Conservation (phyloP, 1,139 yeast genomes). For the Debaryomyces subglobosus region DNA sequence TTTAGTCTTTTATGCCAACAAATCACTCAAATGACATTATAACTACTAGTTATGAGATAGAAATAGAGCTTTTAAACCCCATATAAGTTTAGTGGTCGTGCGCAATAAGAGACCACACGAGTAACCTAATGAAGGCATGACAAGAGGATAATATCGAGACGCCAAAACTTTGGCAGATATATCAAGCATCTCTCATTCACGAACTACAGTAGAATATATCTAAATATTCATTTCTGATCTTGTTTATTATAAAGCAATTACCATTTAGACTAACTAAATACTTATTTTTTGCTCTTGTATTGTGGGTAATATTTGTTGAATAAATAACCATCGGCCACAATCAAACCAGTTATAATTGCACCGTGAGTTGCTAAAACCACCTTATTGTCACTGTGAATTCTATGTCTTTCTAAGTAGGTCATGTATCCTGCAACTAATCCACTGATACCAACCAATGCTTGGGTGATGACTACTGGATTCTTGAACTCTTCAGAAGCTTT, state of each 20-base stretch:
- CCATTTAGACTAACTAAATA: not conserved
- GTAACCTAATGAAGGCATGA: too few species aligned
- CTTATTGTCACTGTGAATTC: slow-evolving; percentile 50
- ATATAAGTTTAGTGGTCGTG: too few species aligned
- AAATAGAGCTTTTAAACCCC: too few species aligned
- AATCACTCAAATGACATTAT: too few species aligned
- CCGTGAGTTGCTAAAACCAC: slow-evolving; percentile 55
- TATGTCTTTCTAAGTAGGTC: slow-evolving; percentile 57
- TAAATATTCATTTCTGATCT: not conserved
- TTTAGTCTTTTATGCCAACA: too few species aligned
- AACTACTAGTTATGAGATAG: too few species aligned
- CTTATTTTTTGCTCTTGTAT: slow-evolving; percentile 40
- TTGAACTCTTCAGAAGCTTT: slow-evolving; percentile 45
- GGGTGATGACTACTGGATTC: slow-evolving; percentile 65
- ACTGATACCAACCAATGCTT: slow-evolving; percentile 53
- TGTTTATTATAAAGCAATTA: slow-evolving; percentile 1
- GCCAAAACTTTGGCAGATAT: not conserved
- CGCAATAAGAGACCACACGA: too few species aligned
- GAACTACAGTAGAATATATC: not conserved
- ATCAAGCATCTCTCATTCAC: not conserved
- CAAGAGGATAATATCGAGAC: not conserved
- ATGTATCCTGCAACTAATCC: slow-evolving; percentile 52
- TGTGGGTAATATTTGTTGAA: slow-evolving; percentile 56
- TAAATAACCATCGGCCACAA: slow-evolving; percentile 56
- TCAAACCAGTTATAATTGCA: slow-evolving; percentile 56